Evolutionary conservation across 2,329 filamentous ascomycete species (phyloP).

Genomic region (Exophiala aquamarina): DNA sequence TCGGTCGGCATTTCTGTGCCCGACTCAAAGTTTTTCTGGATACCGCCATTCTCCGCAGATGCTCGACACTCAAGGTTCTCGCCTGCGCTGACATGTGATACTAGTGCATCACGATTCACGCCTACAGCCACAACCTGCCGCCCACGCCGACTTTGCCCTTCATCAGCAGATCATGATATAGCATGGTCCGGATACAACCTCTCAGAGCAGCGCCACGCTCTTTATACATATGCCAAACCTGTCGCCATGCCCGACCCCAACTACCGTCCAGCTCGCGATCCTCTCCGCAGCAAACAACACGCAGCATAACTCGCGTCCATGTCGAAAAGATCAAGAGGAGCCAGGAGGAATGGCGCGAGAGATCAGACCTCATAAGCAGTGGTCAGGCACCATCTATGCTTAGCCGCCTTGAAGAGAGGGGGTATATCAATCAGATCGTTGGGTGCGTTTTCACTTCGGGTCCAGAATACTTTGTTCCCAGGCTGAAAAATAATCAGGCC

Average conservation of each 20-base stretch:
- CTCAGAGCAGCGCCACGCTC: constrained; percentile 9
- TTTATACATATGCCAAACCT: constrained; percentile 17
- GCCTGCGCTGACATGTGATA: neutral
- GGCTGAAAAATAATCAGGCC: constrained; percentile 33
- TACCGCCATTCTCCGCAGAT: too few relatives aligned
- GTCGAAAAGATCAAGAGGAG: constrained; percentile 40
- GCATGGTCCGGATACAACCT: constrained; percentile 1
- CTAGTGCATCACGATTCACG: too few relatives aligned
- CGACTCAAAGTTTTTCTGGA: too few relatives aligned
- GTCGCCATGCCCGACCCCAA: constrained; percentile 10
- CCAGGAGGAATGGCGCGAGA: constrained; percentile 39
- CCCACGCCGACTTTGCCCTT: neutral
- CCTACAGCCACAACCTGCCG: too few relatives aligned
- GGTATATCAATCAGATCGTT: constrained; percentile 46
- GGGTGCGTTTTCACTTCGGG: constrained; percentile 36
- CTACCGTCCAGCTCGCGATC: neutral
- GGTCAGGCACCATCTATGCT: constrained; percentile 46
- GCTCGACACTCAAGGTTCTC: too few relatives aligned
- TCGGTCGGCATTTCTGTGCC: too few relatives aligned
- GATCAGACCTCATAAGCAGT: constrained; percentile 43
- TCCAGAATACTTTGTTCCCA: neutral
- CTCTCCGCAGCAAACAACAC: constrained; percentile 6
- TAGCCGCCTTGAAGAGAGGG: constrained; percentile 46
- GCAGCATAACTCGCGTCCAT: constrained; percentile 41
- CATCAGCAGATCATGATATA: neutral